Base-by-base conservation (phyloP, 2,329 filamentous ascomycete genomes). In the Fusarium sambucinum region DNA sequence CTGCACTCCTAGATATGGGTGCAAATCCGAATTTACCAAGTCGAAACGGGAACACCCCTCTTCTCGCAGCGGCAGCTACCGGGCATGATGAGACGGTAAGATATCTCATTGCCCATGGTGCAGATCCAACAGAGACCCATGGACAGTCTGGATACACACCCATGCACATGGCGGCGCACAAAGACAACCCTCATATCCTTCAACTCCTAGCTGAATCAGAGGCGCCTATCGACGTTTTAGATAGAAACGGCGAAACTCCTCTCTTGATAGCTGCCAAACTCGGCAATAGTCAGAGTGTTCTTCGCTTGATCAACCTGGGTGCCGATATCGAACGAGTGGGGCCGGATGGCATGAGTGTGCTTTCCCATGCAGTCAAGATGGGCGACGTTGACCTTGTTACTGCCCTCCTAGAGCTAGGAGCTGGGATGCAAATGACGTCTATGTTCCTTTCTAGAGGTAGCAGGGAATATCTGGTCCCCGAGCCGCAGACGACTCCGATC, bases 91-190 rank as follows among this genome's bases (percentile, higher is more conserved):
- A 74, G 59, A 74, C 73, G 21, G 64, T 74, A n/a, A 69, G 73
- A 25, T 74, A 74, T 54, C 71, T 74, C 25, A 52, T 74, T 27
- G 71, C 63, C 14, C 67, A 74, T 38, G 71, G 73, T 4, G 73
- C 73, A 16, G 70, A 74, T 41, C 66, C 70, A 27, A 66, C 73
- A 9, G 59, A 56, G 14, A 61, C 55, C 10, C 70, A 71, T 40
- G 61, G 66, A 17, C 64, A 69, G 27, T 74, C 70, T 27, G 73
- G 73, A 17, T 74, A 74, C 30, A 69, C 73, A 29, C 63, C 73
- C 13, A 74, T 74, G 70, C 73, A 74, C 32, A 74, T 74, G 73
- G 73, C 73, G 16, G 73, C 73, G 9, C 73, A 74, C 52, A 74
- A 74, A 45, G 63, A 74, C 54, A 74, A 71, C 16, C 70, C 70